Percentiles rank a stretch among this genome's conserved stretches.
phyloP scores from a whole-genome alignment of 352 stramenopile species.

The Phytophthora nicotianae region DNA sequence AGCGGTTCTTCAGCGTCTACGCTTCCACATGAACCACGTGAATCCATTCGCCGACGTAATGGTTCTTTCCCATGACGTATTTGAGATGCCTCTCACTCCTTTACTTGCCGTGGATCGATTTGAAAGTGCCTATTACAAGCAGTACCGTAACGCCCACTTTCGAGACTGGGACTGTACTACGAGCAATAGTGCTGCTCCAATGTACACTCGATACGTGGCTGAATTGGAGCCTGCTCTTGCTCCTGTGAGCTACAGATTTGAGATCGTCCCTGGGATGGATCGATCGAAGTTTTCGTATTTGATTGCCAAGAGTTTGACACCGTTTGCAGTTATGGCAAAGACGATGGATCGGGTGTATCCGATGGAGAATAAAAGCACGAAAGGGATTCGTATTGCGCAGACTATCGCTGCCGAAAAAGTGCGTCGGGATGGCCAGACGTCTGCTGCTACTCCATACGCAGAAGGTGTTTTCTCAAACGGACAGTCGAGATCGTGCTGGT shows the following conservation, averaged over 20 bases:
- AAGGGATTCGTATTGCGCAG: conserved; percentile 61
- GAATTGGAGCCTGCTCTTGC: conserved; percentile 32
- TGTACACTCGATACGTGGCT: conserved; percentile 31
- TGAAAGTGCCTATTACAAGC: conserved; percentile 58
- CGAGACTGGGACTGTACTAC: conserved; percentile 41
- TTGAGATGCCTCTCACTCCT: conserved; percentile 61
- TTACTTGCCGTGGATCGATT: conserved; percentile 66
- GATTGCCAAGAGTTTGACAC: conserved; percentile 50
- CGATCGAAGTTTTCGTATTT: conserved; percentile 58
- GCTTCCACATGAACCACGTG: conserved; percentile 65
- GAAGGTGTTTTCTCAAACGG: conserved; percentile 25
- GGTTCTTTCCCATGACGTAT: conserved; percentile 63
- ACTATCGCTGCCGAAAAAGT: conserved; percentile 53
- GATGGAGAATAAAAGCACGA: conserved; percentile 34
- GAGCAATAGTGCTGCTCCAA: conserved; percentile 1
- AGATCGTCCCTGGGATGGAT: conserved; percentile 57
- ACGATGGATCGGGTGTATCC: conserved; percentile 51
- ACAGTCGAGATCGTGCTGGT: conserved; percentile 48
- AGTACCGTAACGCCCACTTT: conserved; percentile 56
- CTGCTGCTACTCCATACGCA: conserved; percentile 9
- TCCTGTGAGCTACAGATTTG: conserved; percentile 50
- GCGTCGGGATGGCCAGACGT: conserved; percentile 15
- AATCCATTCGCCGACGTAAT: conserved; percentile 80
- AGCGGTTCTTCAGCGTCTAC: conserved; percentile 50
- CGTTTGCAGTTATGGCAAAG: conserved; percentile 52